Evolutionary conservation across 805 yeast genomes (phyloP).

Genomic region (Suhomyces sp.): DNA sequence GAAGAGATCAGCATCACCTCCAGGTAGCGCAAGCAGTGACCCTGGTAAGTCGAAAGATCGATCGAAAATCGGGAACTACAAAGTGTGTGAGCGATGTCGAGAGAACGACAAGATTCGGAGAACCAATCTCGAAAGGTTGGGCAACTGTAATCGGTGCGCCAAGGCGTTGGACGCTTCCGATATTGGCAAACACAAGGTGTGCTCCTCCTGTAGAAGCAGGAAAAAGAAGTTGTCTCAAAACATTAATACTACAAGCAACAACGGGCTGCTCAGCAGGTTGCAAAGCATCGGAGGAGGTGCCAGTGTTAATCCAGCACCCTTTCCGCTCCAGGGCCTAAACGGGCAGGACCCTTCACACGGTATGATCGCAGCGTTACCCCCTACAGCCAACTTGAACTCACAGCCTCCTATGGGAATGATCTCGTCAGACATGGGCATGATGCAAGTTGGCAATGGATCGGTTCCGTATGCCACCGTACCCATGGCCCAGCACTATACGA

Average conservation of each 20-base stretch:
- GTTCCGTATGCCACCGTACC: slow-evolving; percentile 8
- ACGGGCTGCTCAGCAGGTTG: slow-evolving; percentile 4
- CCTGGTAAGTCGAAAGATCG: slow-evolving; percentile 20
- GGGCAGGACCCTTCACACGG: slow-evolving; percentile 2
- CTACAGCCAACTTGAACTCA: neutral
- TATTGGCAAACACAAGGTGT: slow-evolving; percentile 54
- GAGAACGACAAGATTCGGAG: slow-evolving; percentile 59
- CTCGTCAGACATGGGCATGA: slow-evolving; percentile 7
- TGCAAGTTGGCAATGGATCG: slow-evolving; percentile 2
- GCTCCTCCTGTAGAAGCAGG: slow-evolving; percentile 50
- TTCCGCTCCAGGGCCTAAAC: neutral
- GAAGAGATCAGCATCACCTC: slow-evolving; percentile 8
- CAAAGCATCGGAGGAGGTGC: slow-evolving; percentile 1
- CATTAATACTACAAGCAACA: slow-evolving; percentile 9
- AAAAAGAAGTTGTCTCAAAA: slow-evolving; percentile 39
- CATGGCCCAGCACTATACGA: slow-evolving; percentile 4
- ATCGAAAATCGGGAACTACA: slow-evolving; percentile 36
- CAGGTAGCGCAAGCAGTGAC: slow-evolving; percentile 6
- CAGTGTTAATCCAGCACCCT: neutral
- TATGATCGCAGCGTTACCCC: neutral
- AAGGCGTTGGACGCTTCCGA: slow-evolving; percentile 44
- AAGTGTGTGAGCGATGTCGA: slow-evolving; percentile 66
- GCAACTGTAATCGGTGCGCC: slow-evolving; percentile 65
- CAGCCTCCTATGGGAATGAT: slow-evolving; percentile 9
- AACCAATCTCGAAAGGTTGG: slow-evolving; percentile 52